Evolutionary conservation across 2,329 filamentous ascomycete species (phyloP), one percentile per base, ranked within the genome.

Genomic region (Lasiodiplodia hormozganensis): DNA sequence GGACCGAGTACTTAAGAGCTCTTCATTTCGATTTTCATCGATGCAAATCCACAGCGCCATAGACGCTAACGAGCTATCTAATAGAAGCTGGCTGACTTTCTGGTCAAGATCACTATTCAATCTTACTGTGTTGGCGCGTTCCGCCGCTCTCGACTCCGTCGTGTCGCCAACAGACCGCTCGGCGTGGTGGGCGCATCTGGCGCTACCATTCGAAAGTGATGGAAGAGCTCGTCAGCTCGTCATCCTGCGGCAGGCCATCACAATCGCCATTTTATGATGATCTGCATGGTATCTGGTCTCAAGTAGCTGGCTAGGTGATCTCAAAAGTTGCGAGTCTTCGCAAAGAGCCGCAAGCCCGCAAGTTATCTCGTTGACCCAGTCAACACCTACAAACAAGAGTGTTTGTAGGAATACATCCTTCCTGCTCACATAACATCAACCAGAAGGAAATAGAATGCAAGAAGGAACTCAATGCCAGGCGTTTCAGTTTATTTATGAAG

Each of bases 41-140:
- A 34, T 34, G 31, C 31, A 34, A 34, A 7, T 34, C 8, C 31
- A 34, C 31, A 8, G 31, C 31, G 31, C 31, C 8, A 34, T 34
- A 34, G 31, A 34, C 31, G 31, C 31, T 8, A 28, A 28, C 28
- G 28, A 28, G 28, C 28, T 28, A 6, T 28, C 28, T 28, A 28
- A 28, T 1, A 1, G 28, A 28, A 28, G 28, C 28, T 6, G 4
- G 28, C 28, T 28, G 28, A 28, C 4, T 28, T 7, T 10, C 8
- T 34, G 7, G 7, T 10, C 8, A 10, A 34, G 8, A 10, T 1
- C 6, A 0, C 0, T 1, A 8, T 34, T 10, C 8, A 10, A 10
- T 3, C 1, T 1, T 5, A 34, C 31, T 34, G 8, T 8, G 31
- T 10, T 34, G 8, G 31, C 31, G 31, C 8, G 31, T 10, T 34